Percentiles rank a stretch among this genome's conserved stretches.
Evolutionary conservation across 768 basidiomycete species (phyloP).

Genomic region (Boletus tomentosulus): DNA sequence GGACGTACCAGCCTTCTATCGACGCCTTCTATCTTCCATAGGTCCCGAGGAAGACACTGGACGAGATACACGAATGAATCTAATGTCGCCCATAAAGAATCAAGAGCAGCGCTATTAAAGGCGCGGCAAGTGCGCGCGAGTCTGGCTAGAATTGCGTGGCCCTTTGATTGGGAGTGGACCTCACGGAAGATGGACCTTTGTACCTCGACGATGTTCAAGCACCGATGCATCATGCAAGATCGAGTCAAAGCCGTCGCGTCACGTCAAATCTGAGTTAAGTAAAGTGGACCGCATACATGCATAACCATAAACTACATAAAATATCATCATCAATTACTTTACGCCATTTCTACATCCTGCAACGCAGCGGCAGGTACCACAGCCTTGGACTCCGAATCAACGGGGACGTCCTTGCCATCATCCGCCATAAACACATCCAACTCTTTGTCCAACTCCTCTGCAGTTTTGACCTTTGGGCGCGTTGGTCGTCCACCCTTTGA

Average conservation of each 20-base stretch:
- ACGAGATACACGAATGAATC: conserved; percentile 21
- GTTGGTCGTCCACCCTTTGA: conserved; percentile 22
- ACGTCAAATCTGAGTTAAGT: not conserved
- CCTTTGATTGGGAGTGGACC: conserved; percentile 2
- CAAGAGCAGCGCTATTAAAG: conserved; percentile 21
- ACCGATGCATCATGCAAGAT: conserved; percentile 17
- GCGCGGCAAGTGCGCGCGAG: conserved; percentile 26
- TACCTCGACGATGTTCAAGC: conserved; percentile 26
- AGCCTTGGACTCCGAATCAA: conserved; percentile 15
- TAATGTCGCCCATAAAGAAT: conserved; percentile 21
- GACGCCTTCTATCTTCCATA: conserved; percentile 18
- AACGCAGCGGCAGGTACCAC: conserved; percentile 8
- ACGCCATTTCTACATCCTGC: conserved; percentile 57
- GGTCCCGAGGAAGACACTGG: conserved; percentile 25
- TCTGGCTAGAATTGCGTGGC: conserved; percentile 12
- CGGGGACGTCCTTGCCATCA: conserved; percentile 27
- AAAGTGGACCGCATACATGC: not conserved
- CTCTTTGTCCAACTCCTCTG: conserved; percentile 83
- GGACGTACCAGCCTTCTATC: conserved; percentile 13
- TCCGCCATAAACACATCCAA: conserved; percentile 84
- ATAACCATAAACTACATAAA: conserved; percentile 20
- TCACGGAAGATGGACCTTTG: conserved; percentile 22
- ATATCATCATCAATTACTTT: conserved; percentile 3
- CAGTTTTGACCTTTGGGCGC: conserved; percentile 61
- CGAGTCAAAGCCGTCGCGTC: too few relatives aligned